A percentile compares a stretch with the other conserved stretches of the same genome.
phyloP scores from a whole-genome alignment of 139 green algal species.

The Tetratostichococcus sp. region DNA sequence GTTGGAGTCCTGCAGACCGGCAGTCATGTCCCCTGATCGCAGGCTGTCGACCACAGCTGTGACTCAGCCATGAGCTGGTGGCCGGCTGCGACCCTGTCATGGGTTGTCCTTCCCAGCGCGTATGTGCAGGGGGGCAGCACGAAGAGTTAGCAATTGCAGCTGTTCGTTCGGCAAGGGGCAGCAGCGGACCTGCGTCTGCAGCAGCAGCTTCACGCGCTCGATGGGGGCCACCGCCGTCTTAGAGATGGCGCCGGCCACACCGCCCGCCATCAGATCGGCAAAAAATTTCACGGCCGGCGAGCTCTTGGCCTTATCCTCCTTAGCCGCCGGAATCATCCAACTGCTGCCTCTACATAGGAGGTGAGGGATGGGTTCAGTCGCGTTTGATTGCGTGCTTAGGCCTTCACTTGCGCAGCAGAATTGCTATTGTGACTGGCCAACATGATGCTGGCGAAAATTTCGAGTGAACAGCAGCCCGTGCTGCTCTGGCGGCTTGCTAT shows the following conservation, averaged over 20 bases:
- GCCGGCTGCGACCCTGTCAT: too few species aligned
- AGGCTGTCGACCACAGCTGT: neutral
- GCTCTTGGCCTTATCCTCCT: constrained; percentile 9
- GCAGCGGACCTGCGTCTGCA: constrained; percentile 68
- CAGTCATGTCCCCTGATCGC: neutral
- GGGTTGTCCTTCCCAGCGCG: too few species aligned
- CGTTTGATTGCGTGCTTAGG: too few species aligned
- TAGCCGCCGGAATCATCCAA: constrained; percentile 18
- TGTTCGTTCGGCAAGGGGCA: too few species aligned
- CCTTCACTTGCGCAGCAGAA: too few species aligned
- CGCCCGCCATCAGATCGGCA: constrained; percentile 69
- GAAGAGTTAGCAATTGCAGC: too few species aligned
- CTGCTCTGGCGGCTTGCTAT: too few species aligned
- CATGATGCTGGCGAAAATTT: too few species aligned
- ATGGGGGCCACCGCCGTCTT: constrained; percentile 95
- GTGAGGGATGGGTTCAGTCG: neutral
- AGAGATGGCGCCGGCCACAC: constrained; percentile 78
- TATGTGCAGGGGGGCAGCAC: too few species aligned
- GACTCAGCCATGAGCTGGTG: too few species aligned
- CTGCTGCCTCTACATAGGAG: constrained; percentile 4
- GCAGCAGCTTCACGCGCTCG: constrained; percentile 96
- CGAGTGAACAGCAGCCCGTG: too few species aligned
- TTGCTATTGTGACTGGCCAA: neutral
- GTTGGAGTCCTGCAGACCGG: constrained; percentile 66
- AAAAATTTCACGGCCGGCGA: constrained; percentile 51